phyloP scores from a whole-genome alignment of 169 alveolate genomes.

The Plasmodium berghei region DNA sequence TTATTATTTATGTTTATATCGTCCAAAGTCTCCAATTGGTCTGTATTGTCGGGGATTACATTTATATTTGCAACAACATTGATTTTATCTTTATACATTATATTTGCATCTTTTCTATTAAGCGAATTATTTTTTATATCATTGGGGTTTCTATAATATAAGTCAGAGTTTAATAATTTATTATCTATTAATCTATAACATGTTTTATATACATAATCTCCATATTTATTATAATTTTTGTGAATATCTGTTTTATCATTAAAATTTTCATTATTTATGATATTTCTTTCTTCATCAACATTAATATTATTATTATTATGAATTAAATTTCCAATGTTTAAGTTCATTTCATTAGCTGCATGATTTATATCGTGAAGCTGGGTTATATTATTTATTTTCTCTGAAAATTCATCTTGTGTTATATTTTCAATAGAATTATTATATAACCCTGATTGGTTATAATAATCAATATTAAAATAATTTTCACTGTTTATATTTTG shows the following conservation, averaged over 20 bases:
- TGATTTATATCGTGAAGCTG: background rate
- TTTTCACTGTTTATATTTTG: background rate
- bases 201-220: background rate
- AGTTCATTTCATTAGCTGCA: background rate
- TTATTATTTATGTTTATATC: conserved; percentile 1
- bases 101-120: background rate
- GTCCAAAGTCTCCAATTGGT: background rate
- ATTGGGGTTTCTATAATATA: background rate
- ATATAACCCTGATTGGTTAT: conserved; percentile 2
- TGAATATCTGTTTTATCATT: background rate
- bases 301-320: background rate
- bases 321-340: background rate
- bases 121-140: background rate
- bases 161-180: conserved; percentile 8
- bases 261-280: background rate
- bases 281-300: background rate
- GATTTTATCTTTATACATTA: conserved; percentile 14
- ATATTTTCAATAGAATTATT: background rate
- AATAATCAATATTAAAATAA: conserved; percentile 19
- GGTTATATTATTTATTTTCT: background rate
- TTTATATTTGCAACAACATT: background rate
- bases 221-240: conserved; percentile 11
- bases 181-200: conserved; percentile 24
- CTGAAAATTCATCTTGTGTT: background rate
- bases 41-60: background rate